Evolutionary conservation across 192 early-diverging fungal species (phyloP).

Genomic region (Piromyces sp.): DNA sequence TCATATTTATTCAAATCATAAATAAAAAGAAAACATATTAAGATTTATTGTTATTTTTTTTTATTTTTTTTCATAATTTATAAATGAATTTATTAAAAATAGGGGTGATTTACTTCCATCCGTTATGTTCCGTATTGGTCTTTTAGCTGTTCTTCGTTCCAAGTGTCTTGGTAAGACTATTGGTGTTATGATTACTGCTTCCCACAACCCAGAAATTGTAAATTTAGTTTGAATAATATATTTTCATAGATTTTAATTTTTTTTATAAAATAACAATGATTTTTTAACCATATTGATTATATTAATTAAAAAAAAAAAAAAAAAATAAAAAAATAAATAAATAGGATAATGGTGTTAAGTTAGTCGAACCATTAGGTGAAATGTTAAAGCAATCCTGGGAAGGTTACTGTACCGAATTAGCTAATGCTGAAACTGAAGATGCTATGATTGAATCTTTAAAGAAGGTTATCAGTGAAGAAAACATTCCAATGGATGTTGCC

Average conservation of each 20-base stretch:
- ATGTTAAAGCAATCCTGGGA: constrained; percentile 97
- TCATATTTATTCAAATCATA: no score
- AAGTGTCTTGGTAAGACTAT: constrained; percentile 72
- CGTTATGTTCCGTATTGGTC: constrained; percentile 79
- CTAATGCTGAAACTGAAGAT: constrained; percentile 59
- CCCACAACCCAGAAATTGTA: constrained; percentile 85
- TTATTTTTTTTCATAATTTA: no score
- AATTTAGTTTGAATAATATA: neutral
- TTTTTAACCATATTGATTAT: no score
- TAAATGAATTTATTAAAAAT: no score
- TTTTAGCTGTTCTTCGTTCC: constrained; percentile 81
- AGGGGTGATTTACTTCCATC: constrained; percentile 77
- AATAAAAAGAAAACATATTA: no score
- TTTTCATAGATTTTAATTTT: no score
- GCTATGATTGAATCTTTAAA: constrained; percentile 41
- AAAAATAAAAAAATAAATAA: neutral
- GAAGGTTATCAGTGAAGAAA: constrained; percentile 37
- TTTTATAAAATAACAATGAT: no score
- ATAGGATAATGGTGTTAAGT: constrained; percentile 94
- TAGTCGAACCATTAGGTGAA: constrained; percentile 94
- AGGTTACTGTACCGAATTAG: constrained; percentile 66
- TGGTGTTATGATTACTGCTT: constrained; percentile 97
- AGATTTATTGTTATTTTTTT: no score
- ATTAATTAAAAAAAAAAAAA: no score
- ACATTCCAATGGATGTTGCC: constrained; percentile 42